Conservation (phyloP, 2,329 filamentous ascomycete species). For the Neurospora sp. region DNA sequence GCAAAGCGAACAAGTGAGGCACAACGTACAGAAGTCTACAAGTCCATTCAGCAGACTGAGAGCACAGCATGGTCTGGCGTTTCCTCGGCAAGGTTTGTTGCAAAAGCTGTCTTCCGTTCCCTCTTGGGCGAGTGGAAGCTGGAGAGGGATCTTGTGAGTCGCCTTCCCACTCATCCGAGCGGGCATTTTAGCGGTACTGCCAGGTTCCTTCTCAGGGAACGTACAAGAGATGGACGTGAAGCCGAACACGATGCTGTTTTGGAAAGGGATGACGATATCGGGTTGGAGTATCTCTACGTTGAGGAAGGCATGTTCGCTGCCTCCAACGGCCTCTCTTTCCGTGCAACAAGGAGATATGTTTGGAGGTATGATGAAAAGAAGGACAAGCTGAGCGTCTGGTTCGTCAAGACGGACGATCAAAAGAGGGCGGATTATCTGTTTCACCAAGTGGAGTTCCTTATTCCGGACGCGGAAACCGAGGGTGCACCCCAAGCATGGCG, state of each 20-base stretch:
- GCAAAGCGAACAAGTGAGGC: constrained; percentile 29
- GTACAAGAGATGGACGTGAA: constrained; percentile 43
- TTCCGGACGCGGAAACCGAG: constrained; percentile 21
- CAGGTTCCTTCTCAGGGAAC: constrained; percentile 51
- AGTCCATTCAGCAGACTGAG: constrained; percentile 37
- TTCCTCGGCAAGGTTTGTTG: constrained; percentile 41
- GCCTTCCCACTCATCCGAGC: constrained; percentile 47
- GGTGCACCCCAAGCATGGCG: constrained; percentile 36
- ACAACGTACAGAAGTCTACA: constrained; percentile 29
- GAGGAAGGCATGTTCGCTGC: constrained; percentile 58
- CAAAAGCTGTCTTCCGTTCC: constrained; percentile 59
- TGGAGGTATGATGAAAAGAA: constrained; percentile 57
- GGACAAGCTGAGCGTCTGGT: constrained; percentile 63
- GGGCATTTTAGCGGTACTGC: constrained; percentile 57
- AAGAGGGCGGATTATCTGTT: constrained; percentile 63
- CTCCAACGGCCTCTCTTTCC: constrained; percentile 45
- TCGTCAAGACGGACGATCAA: constrained; percentile 54
- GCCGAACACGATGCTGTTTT: constrained; percentile 17
- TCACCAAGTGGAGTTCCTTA: constrained; percentile 57
- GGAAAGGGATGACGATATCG: constrained; percentile 23
- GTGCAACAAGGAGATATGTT: constrained; percentile 56
- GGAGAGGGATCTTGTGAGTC: constrained; percentile 44
- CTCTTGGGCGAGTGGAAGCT: constrained; percentile 63
- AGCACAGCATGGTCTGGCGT: constrained; percentile 32
- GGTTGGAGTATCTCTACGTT: constrained; percentile 57